These are phyloP conservation scores for Volvox carteri DNA, from an alignment of 163 green algal genomes.

Conservation along the genomic window DNA sequence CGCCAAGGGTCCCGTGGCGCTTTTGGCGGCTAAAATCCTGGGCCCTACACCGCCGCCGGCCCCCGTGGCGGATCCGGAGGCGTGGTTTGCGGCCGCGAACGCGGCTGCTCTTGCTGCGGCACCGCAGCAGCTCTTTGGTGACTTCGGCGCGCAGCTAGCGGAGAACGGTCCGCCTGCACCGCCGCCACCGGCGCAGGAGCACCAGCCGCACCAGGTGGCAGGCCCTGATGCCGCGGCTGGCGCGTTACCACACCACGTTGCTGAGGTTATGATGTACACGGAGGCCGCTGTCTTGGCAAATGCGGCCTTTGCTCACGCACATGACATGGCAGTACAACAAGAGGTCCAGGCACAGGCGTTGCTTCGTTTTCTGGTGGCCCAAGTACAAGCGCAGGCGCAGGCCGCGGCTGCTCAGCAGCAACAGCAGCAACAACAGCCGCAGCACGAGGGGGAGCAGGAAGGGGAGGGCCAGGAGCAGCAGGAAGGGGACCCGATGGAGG, in stretches of 20 bases:
- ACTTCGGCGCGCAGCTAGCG: neutral
- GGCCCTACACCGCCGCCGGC: neutral
- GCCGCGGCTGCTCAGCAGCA: neutral
- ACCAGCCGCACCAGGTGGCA: neutral
- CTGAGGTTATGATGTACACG: neutral
- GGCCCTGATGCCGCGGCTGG: neutral
- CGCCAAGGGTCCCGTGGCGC: neutral
- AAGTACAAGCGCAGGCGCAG: neutral
- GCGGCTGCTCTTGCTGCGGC: neutral
- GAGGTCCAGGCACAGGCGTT: neutral
- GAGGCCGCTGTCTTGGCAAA: constrained; percentile 10
- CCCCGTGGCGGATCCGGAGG: neutral
- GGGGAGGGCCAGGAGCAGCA: neutral
- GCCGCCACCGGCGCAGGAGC: neutral
- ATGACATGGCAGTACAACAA: neutral
- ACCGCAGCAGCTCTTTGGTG: neutral
- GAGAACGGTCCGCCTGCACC: neutral
- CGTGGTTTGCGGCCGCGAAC: constrained; percentile 17
- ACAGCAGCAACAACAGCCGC: neutral
- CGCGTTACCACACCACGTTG: neutral
- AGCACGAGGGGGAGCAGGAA: neutral
- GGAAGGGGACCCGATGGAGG: neutral
- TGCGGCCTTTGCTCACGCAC: neutral
- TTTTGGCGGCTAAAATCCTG: constrained; percentile 1
- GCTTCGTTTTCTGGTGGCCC: neutral